Evolutionary conservation across 768 basidiomycete species (phyloP).

Genomic region (Suillus subalutaceus): DNA sequence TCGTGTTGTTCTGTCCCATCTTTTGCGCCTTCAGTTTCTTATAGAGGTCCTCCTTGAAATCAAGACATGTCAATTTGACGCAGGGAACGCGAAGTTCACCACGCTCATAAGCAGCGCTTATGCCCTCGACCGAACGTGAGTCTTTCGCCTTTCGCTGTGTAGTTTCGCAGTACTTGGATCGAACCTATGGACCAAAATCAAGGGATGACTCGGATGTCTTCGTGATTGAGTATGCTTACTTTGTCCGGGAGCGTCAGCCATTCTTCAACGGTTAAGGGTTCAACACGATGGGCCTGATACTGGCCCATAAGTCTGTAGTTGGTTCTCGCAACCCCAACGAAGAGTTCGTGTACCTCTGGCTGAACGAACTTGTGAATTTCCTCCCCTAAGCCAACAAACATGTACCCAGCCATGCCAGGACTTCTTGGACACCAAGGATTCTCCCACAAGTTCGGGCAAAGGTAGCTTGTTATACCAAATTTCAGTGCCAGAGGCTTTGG

Average conservation of each 20-base stretch:
- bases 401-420: conserved; percentile 55
- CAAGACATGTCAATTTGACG: conserved; percentile 48
- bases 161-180: conserved; percentile 36
- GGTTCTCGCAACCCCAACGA: conserved; percentile 42
- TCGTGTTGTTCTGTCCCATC: background rate
- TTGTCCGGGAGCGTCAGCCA: conserved; percentile 45
- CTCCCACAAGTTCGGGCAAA: conserved; percentile 53
- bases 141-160: conserved; percentile 45
- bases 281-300: conserved; percentile 38
- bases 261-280: conserved; percentile 46
- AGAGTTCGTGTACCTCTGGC: conserved; percentile 46
- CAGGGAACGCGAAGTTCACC: conserved; percentile 51
- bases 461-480: conserved; percentile 41
- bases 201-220: conserved; percentile 17
- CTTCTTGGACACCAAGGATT: conserved; percentile 56
- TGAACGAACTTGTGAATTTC: conserved; percentile 45
- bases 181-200: conserved; percentile 2
- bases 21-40: conserved; percentile 14
- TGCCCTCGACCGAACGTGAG: conserved; percentile 33
- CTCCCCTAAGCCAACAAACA: conserved; percentile 55
- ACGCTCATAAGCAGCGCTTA: conserved; percentile 46
- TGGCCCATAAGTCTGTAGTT: conserved; percentile 43
- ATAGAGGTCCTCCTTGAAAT: conserved; percentile 47
- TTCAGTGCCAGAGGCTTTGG: conserved; percentile 34
- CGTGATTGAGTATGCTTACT: conserved; percentile 31